Conservation (phyloP, 176 grass and related monocot species). For the Oryza officinalis region DNA sequence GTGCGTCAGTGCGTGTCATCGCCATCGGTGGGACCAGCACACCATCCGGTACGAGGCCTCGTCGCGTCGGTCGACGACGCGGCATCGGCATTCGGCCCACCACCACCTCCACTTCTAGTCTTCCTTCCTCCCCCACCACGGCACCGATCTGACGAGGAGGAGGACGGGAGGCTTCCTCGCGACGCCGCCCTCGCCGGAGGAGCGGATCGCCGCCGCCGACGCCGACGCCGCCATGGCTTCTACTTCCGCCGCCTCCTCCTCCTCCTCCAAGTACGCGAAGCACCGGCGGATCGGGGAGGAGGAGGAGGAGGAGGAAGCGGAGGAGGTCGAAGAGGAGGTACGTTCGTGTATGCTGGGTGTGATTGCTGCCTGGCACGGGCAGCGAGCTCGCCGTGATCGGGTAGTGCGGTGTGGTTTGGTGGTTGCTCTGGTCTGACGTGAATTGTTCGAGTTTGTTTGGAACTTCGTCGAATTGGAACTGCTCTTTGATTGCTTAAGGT, state of each 20-base stretch:
- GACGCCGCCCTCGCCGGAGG: background rate
- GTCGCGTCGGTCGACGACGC: no score
- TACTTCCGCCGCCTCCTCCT: slow-evolving; percentile 44
- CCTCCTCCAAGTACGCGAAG: slow-evolving; percentile 62
- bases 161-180: slow-evolving; percentile 12
- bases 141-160: slow-evolving; percentile 46
- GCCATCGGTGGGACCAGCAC: no score
- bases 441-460: background rate
- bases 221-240: slow-evolving; percentile 42
- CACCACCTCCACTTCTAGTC: no score
- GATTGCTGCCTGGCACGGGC: background rate
- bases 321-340: slow-evolving; percentile 66
- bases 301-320: slow-evolving; percentile 40
- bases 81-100: no score
- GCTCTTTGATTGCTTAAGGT: background rate
- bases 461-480: background rate
- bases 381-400: slow-evolving; percentile 7
- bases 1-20: no score
- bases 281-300: slow-evolving; percentile 59
- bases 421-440: background rate
- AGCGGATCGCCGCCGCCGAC: background rate
- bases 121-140: no score
- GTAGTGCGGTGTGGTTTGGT: background rate
- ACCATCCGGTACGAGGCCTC: no score
- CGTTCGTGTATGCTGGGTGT: background rate